phyloP scores from a whole-genome alignment of 495 filamentous ascomycete species.

The Trichoderma orchidacearum region DNA sequence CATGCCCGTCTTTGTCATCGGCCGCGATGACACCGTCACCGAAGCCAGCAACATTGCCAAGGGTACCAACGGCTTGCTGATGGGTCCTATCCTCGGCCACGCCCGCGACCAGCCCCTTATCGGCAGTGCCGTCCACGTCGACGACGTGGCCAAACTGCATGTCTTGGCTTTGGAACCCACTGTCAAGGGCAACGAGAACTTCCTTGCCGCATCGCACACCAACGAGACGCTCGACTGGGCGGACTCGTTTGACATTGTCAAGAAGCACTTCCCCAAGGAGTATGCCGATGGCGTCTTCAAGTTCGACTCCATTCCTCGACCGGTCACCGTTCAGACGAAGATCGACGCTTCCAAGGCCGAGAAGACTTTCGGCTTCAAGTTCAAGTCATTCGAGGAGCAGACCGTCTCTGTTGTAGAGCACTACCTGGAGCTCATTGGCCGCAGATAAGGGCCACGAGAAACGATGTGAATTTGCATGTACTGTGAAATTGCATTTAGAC shows the following conservation, averaged over 20 bases:
- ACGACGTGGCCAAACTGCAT: constrained; percentile 7
- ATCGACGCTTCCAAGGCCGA: constrained; percentile 25
- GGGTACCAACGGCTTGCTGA: constrained; percentile 6
- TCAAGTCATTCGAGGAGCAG: constrained; percentile 28
- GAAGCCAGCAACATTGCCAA: background rate
- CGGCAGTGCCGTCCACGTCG: constrained; percentile 8
- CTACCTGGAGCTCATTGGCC: constrained; percentile 16
- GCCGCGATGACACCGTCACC: constrained; percentile 4
- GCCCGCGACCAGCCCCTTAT: background rate
- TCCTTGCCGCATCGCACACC: constrained; percentile 2
- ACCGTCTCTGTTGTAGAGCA: constrained; percentile 25
- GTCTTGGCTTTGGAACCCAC: constrained; percentile 1
- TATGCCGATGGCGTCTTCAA: constrained; percentile 18
- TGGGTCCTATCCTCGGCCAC: constrained; percentile 5
- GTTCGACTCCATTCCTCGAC: background rate
- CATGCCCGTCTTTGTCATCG: constrained; percentile 5
- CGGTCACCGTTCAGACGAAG: background rate
- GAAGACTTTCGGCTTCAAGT: constrained; percentile 26
- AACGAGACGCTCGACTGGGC: constrained; percentile 15
- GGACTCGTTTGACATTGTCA: constrained; percentile 16
- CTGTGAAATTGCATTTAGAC: too few relatives aligned
- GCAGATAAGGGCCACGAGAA: background rate
- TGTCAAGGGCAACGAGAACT: constrained; percentile 16
- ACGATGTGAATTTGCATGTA: too few relatives aligned
- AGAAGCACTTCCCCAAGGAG: constrained; percentile 19